These are phyloP conservation scores for Flaveria linearis DNA, from an alignment of 129 eudicot genomes.

Conservation along the genomic window DNA sequence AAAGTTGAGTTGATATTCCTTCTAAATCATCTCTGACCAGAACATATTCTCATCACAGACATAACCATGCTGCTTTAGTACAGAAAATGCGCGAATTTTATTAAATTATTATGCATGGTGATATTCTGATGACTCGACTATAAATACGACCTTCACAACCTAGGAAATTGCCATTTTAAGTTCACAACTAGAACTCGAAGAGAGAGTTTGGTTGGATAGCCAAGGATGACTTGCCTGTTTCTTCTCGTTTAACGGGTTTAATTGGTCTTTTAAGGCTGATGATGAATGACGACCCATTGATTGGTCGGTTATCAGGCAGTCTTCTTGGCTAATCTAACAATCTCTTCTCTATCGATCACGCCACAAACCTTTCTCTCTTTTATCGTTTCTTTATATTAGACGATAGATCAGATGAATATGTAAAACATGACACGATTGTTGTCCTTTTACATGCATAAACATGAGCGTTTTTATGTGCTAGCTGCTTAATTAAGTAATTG, in stretches of 20 bases:
- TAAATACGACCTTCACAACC: constrained; percentile 31
- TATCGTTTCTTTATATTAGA: background rate
- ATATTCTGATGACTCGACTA: constrained; percentile 15
- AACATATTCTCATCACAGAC: constrained; percentile 27
- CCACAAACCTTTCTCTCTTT: constrained; percentile 32
- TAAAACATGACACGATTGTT: background rate
- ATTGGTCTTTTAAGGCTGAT: background rate
- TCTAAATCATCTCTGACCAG: constrained; percentile 17
- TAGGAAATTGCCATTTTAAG: background rate
- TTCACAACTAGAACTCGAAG: constrained; percentile 4
- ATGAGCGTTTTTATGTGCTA: background rate
- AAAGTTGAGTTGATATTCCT: constrained; percentile 33
- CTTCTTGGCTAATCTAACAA: constrained; percentile 54
- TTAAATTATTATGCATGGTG: constrained; percentile 5
- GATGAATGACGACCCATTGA: background rate
- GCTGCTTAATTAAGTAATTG: background rate
- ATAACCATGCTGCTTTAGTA: constrained; percentile 13
- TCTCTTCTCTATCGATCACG: constrained; percentile 36
- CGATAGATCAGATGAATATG: background rate
- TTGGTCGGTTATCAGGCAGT: constrained; percentile 47
- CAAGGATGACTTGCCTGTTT: constrained; percentile 76
- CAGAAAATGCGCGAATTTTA: constrained; percentile 14
- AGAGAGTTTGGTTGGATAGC: constrained; percentile 57
- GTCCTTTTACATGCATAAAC: background rate
- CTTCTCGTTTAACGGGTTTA: constrained; percentile 22